Evolutionary conservation across 495 filamentous ascomycete genomes (phyloP), one percentile per base, ranked within the genome.

Genomic region (Penicillium bialowiezense): DNA sequence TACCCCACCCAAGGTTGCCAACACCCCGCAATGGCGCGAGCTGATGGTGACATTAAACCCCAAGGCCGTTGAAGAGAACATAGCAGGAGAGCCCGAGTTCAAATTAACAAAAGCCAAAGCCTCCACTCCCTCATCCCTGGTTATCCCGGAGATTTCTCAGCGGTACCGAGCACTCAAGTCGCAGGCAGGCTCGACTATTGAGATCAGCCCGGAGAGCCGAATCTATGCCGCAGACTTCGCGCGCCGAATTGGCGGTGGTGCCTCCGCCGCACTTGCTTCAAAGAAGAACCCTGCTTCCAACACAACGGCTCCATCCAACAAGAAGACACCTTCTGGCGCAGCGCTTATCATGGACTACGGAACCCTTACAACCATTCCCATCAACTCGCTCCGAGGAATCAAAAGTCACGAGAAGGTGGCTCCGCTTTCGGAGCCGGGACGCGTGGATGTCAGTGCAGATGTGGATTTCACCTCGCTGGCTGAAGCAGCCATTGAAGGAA

Each of bases 281-380:
- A 55, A 63, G 32, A 50, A 52, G 20, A 26, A 55, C 8, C 28
- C 58, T 39, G 32, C 53, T 26, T 38, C 55, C 7, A 42, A 29
- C 31, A 24, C 39, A 26, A 5, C 52, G 3, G 43, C 65, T 39
- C 40, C 37, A 54, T 20, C 54, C 6, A 35, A 50, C 20, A 91
- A 90, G 56, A 61, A 73, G 9, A 54, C 51, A 1, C 82, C 90
- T 5, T 87, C 83, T 3, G 93, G 93, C 40, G 91, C 89, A 12
- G 92, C 91, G 1, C 71, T 98, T 13, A 89, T 98, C 54, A 80
- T 98, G 49, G 93, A 98, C 70, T 98, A 97, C 71, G 93, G 93
- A 2, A 89, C 91, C 2, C 48, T 79, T 17, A 72, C 78, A 41
- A 86, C 86, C 0, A 84, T 97, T 39, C 93, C 93, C 0, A 73